Base-by-base conservation (phyloP, 305 asterid species). In the Solanum hybrid region DNA sequence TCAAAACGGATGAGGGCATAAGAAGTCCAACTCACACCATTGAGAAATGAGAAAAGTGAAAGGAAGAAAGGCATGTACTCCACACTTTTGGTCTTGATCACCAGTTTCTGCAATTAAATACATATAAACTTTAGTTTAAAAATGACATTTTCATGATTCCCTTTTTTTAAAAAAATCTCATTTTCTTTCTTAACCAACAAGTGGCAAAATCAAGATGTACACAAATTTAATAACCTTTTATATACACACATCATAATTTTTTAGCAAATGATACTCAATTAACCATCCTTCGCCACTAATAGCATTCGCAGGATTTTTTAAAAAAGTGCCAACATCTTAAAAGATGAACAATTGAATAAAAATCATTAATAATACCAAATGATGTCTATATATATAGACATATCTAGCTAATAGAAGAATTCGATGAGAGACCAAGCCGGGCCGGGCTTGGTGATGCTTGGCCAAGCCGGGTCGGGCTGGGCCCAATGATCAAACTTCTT, bases 21-120 rank as follows among this genome's bases (percentile, higher is more conserved):
- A 24, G 92, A 28, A 39, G 96, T 92, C 98, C 98, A 95, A 88
- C 96, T 20, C 80, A 92, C 73, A 20, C 95, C 98, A 87, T 95
- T 95, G 81, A 93, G 92, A 33, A 95, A 93, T 37, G 96, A 93
- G 87, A 93, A 93, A 2, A 95, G 89, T 8, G 96, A 95, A 0
- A 94, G 95, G 42, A 89, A 94, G 85, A 95, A 95, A 8, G 96
- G 96, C 96, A 95, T 95, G 91, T 86, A 95, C 86, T 94, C 98
- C 79, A 95, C 98, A 83, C 98, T 95, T 89, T 90, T 95, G 86
- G 98, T 92, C 14, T 87, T 92, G 86, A 95, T 92, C 91, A 95
- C 98, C 93, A 94, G 8, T 90, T 93, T 94, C 98, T 95, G 94
- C 93, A 91, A 26, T 69, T 36, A 80, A 87, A 35, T 22, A 33